Evolutionary conservation across 2,329 filamentous ascomycete species (phyloP), one percentile per base, ranked within the genome.

Genomic region (Zarea fungicola): DNA sequence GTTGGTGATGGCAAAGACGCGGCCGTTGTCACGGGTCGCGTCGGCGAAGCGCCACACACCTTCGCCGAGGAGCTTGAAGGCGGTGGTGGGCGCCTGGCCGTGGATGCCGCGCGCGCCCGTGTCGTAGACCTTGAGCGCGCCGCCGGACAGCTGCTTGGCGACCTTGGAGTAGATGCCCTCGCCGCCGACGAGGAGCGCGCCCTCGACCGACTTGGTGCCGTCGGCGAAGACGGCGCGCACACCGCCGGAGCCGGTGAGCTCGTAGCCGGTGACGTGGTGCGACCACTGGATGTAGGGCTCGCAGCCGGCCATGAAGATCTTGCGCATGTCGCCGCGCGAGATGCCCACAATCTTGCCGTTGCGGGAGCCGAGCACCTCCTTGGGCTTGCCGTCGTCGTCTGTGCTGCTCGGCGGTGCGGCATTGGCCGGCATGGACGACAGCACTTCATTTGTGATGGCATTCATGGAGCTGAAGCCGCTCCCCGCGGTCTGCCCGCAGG

Each of bases 21-120:
- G 61, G 0, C 78, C 79, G 2, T 68, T 59, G 0, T 28, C 44
- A 11, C 72, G 67, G 1, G 69, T 65, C 2, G 68, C 62, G 56
- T 85, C 82, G 1, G 61, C 56, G 0, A 83, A n/a, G 3, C 72
- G 58, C 58, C 77, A 85, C 1, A 86, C 82, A 2, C 83, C 82
- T 60, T 85, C 81, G 1, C 81, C 81, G 1, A 85, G 67, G 0
- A 62, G 72, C 52, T 76, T 78, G 68, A 84, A 85, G 0, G 81
- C 80, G 0, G 75, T 72, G 0, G 74, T 80, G 0, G 80, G 78
- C 7, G 83, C 80, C 59, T 84, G 80, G 0, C 82, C 83, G 55
- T 85, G 82, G 21, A 85, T 84, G 1, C 81, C 80, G 41, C 81
- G 64, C 0, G 81, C 77, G 3, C 81, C 81, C 0, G 80, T 79